A percentile compares a stretch with the other conserved stretches of the same genome.
Conservation (phyloP, 2,329 filamentous ascomycete species). For the Diaporthe sp. region DNA sequence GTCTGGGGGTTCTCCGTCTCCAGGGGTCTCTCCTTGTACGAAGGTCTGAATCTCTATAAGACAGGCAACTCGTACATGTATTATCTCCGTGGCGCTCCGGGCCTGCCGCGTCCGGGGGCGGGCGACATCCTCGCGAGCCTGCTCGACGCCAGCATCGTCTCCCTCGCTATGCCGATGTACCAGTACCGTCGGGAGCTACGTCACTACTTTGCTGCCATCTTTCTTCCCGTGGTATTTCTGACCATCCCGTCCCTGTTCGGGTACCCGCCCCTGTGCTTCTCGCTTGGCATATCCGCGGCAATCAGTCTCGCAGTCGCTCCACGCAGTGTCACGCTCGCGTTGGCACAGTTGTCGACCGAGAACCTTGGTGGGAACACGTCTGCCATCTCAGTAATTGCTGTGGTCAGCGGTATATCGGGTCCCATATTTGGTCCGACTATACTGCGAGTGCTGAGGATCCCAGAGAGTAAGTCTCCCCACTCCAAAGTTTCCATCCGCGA, state of each 20-base stretch:
- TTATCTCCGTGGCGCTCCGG: constrained; percentile 37
- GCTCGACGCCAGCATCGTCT: constrained; percentile 70
- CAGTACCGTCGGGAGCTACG: constrained; percentile 68
- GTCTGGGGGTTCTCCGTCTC: constrained; percentile 66
- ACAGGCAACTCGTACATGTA: constrained; percentile 65
- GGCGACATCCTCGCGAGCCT: constrained; percentile 68
- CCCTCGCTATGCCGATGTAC: constrained; percentile 72
- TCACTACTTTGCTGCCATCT: constrained; percentile 65
- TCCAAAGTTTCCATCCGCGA: too few species aligned
- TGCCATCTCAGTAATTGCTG: constrained; percentile 67
- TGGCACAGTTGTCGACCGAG: constrained; percentile 66
- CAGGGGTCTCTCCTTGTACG: constrained; percentile 51
- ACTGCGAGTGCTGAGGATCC: constrained; percentile 63
- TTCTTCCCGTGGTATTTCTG: constrained; percentile 64
- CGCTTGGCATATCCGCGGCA: constrained; percentile 64
- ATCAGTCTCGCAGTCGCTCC: constrained; percentile 68
- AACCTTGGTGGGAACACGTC: constrained; percentile 70
- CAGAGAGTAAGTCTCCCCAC: constrained; percentile 56
- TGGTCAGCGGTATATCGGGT: constrained; percentile 70
- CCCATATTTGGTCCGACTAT: constrained; percentile 66
- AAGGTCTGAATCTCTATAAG: constrained; percentile 60
- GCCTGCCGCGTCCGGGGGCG: constrained; percentile 59
- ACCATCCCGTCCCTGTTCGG: constrained; percentile 66
- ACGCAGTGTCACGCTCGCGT: constrained; percentile 69
- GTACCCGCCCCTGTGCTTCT: constrained; percentile 66